Evolutionary conservation across 768 basidiomycete genomes (phyloP).

Genomic region (Omphalotus guepiniiformis): DNA sequence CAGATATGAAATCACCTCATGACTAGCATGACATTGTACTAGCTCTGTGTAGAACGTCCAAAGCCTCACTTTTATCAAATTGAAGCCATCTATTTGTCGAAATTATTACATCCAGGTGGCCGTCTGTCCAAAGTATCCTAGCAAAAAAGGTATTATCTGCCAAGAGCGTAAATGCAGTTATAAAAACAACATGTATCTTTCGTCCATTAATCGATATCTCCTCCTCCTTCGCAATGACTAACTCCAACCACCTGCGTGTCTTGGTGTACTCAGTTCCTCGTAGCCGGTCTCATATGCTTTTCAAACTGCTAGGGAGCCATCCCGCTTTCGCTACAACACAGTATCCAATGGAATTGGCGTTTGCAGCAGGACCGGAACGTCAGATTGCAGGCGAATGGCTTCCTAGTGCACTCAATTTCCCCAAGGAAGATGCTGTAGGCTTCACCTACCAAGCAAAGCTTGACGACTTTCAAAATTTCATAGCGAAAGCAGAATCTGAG

Average conservation of each 20-base stretch:
- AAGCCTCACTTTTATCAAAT: no score
- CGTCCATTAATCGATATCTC: not conserved
- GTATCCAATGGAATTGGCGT: constrained; percentile 4
- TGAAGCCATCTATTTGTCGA: no score
- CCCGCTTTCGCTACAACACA: not conserved
- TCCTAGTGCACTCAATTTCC: not conserved
- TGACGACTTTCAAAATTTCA: constrained; percentile 2
- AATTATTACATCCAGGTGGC: no score
- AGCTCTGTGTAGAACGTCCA: no score
- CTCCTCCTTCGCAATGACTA: not conserved
- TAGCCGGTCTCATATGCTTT: constrained; percentile 4
- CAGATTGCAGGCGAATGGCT: not conserved
- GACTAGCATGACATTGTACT: no score
- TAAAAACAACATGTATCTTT: not conserved
- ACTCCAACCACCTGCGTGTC: not conserved
- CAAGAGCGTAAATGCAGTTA: not conserved
- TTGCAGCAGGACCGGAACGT: not conserved
- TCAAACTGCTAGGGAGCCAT: constrained; percentile 3
- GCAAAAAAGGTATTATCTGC: not conserved
- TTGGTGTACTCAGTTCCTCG: constrained; percentile 4
- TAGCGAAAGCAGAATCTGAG: not conserved
- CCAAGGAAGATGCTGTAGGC: not conserved
- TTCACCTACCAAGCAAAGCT: constrained; percentile 1
- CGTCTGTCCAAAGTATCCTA: not conserved
- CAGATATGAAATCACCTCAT: no score